Conservation (phyloP, 1,284 basidiomycete species). For the Sanghuangporus weigelae region DNA sequence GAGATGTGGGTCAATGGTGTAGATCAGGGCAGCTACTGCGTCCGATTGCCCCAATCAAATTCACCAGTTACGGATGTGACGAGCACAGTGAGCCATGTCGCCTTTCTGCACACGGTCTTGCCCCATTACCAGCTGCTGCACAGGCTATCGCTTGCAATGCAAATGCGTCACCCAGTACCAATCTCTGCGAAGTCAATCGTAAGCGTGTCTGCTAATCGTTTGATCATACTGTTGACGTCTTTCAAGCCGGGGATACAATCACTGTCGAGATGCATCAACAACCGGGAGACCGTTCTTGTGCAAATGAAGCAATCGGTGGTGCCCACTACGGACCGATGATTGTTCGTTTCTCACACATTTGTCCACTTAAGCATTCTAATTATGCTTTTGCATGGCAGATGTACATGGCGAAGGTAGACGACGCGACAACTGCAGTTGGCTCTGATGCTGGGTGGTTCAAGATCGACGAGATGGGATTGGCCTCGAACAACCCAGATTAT, state of each 20-base stretch:
- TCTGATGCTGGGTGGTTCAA: constrained; percentile 46
- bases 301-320: constrained; percentile 42
- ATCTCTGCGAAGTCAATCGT: constrained; percentile 40
- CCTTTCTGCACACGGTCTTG: not conserved
- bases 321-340: constrained; percentile 43
- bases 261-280: constrained; percentile 55
- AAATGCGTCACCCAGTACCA: constrained; percentile 28
- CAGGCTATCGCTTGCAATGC: constrained; percentile 48
- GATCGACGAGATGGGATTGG: constrained; percentile 42
- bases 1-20: constrained; percentile 44
- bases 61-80: constrained; percentile 40
- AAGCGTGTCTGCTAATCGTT: constrained; percentile 13
- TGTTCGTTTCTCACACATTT: not conserved
- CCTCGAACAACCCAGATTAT: constrained; percentile 43
- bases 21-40: constrained; percentile 36
- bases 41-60: constrained; percentile 40
- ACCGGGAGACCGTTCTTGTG: constrained; percentile 40
- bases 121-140: not conserved
- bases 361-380: not conserved
- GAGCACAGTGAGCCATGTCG: constrained; percentile 27
- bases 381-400: constrained; percentile 23
- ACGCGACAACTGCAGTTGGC: constrained; percentile 42
- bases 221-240: not conserved
- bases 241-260: constrained; percentile 39
- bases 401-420: constrained; percentile 44